Conservation (phyloP, 306 rosid species). For the Vigna angularis region DNA sequence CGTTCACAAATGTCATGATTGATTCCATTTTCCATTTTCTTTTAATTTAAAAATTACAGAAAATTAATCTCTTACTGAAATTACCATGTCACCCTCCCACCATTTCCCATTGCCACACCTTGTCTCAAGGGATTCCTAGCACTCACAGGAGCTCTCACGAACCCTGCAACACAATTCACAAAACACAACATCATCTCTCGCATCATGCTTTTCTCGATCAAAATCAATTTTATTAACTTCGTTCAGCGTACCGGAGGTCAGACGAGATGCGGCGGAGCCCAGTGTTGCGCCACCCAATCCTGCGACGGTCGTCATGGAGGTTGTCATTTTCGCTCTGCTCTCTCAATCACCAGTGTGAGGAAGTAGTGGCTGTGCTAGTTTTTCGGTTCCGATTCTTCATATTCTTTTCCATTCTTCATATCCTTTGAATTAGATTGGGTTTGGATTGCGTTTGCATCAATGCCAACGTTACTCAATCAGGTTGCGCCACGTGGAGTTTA, state of each 20-base stretch:
- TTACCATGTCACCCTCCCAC: conserved; percentile 78
- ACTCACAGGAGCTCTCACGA: conserved; percentile 55
- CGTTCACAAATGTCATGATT: conserved; percentile 25
- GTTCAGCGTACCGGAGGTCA: conserved; percentile 44
- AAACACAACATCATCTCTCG: not conserved
- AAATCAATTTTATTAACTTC: too few species aligned
- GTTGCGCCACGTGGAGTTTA: conserved; percentile 59
- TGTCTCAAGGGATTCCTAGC: conserved; percentile 71
- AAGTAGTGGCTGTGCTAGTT: conserved; percentile 28
- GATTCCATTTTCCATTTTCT: not conserved
- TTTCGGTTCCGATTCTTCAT: not conserved
- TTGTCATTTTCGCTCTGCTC: conserved; percentile 55
- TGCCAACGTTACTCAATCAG: conserved; percentile 57
- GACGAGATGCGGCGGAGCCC: conserved; percentile 50
- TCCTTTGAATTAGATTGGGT: conserved; percentile 34
- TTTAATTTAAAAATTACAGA: conserved; percentile 1
- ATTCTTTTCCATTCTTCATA: conserved; percentile 1
- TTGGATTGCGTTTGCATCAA: conserved; percentile 59
- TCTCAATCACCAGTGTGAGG: conserved; percentile 3
- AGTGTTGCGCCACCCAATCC: conserved; percentile 65
- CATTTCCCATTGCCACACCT: conserved; percentile 60
- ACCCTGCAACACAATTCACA: conserved; percentile 52
- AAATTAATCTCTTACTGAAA: not conserved
- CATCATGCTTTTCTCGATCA: not conserved
- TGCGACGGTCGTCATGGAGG: conserved; percentile 66